phyloP scores from a whole-genome alignment of 305 asterid species.

The Fraxinus floribunda region DNA sequence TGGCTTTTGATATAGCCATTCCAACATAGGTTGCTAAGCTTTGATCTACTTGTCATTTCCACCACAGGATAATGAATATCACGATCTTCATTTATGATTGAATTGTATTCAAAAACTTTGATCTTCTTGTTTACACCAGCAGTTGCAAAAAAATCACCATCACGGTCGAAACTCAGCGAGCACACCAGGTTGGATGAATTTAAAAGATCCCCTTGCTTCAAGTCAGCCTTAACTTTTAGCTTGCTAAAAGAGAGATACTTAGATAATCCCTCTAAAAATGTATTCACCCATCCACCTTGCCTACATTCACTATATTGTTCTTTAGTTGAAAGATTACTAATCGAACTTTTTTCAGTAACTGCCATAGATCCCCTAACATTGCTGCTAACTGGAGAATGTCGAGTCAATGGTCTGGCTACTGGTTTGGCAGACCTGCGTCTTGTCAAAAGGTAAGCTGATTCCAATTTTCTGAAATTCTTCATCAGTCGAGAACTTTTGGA shows the following conservation, averaged over 20 bases:
- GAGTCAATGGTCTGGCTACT: slow-evolving; percentile 33
- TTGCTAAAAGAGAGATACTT: slow-evolving; percentile 79
- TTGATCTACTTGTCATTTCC: slow-evolving; percentile 86
- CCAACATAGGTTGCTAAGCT: slow-evolving; percentile 98
- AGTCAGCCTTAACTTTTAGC: slow-evolving; percentile 80
- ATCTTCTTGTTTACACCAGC: slow-evolving; percentile 98
- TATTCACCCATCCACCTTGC: slow-evolving; percentile 63
- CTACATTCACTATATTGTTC: slow-evolving; percentile 47
- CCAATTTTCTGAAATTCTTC: slow-evolving; percentile 79
- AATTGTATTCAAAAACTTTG: slow-evolving; percentile 81
- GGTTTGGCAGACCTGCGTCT: slow-evolving; percentile 55
- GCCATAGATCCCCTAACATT: slow-evolving; percentile 53
- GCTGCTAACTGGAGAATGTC: slow-evolving; percentile 50
- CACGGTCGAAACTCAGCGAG: slow-evolving; percentile 93
- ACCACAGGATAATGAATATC: slow-evolving; percentile 96
- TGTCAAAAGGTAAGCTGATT: slow-evolving; percentile 73
- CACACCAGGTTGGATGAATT: slow-evolving; percentile 90
- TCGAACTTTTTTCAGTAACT: slow-evolving; percentile 68
- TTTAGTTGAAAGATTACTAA: slow-evolving; percentile 62
- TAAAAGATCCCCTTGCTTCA: slow-evolving; percentile 92
- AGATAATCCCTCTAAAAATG: slow-evolving; percentile 80
- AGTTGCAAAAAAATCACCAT: slow-evolving; percentile 91
- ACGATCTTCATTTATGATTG: slow-evolving; percentile 62
- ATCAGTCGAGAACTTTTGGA: slow-evolving; percentile 65
- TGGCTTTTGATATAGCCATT: slow-evolving; percentile 92